These are phyloP conservation scores for Knufia fluminis DNA, from an alignment of 2,329 filamentous ascomycete genomes.

Conservation along the genomic window DNA sequence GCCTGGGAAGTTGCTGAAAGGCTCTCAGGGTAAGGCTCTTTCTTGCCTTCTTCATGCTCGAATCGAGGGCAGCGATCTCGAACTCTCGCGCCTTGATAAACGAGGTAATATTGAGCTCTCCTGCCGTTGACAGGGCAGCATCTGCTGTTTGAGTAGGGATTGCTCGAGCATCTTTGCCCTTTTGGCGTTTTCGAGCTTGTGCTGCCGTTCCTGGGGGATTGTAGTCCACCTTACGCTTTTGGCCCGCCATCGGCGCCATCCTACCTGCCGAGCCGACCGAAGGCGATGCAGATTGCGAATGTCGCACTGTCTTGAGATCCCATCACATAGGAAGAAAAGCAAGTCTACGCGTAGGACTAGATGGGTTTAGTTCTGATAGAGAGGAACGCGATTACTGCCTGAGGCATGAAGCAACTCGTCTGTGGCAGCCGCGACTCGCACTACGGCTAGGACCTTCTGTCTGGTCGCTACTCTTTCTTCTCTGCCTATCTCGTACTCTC, in stretches of 20 bases:
- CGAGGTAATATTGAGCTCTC: constrained; percentile 72
- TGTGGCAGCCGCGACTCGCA: no score
- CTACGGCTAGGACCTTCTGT: no score
- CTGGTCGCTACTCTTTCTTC: no score
- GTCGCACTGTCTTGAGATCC: no score
- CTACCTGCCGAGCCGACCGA: no score
- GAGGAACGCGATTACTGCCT: no score
- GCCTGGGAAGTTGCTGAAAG: constrained; percentile 82
- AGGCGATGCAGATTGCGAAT: no score
- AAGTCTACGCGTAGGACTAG: no score
- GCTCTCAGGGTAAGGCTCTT: constrained; percentile 57
- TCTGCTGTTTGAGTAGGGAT: constrained; percentile 39
- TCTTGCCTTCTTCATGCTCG: constrained; percentile 69
- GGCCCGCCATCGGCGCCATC: constrained; percentile 12
- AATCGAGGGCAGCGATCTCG: constrained; percentile 77
- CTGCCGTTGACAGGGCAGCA: constrained; percentile 45
- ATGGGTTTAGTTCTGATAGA: no score
- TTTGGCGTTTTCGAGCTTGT: constrained; percentile 30
- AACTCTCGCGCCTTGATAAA: constrained; percentile 82
- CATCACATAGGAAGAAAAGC: no score
- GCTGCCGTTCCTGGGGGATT: constrained; percentile 10
- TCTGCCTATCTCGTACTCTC: no score
- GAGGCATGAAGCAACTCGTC: no score
- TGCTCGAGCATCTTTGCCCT: constrained; percentile 36
- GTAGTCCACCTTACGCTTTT: constrained; percentile 19